A percentile compares a stretch with the other conserved stretches of the same genome.
Evolutionary conservation across 106 monocot genomes (phyloP).

Genomic region (Alisma plantagoaquatica): DNA sequence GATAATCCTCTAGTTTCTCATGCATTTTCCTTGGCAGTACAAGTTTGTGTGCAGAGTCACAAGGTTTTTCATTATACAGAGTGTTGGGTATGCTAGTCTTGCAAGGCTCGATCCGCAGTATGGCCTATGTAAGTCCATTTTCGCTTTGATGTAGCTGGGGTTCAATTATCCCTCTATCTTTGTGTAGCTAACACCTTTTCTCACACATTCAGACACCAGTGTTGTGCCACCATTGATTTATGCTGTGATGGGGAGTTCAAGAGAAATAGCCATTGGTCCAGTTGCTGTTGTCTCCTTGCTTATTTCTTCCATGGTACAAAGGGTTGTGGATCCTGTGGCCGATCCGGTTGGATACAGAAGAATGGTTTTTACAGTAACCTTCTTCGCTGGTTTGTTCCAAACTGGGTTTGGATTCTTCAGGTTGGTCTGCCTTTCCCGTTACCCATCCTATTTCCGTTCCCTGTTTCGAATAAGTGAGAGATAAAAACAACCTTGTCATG

Average conservation of each 20-base stretch:
- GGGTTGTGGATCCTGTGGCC: slow-evolving; percentile 48
- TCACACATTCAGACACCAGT: slow-evolving; percentile 34
- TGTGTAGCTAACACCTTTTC: neutral
- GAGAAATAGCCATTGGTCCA: slow-evolving; percentile 80
- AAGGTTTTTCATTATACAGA: slow-evolving; percentile 28
- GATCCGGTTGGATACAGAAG: slow-evolving; percentile 35
- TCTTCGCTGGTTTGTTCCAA: slow-evolving; percentile 79
- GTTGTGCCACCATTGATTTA: slow-evolving; percentile 79
- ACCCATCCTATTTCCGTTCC: neutral
- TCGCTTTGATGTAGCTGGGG: neutral
- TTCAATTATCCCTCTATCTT: neutral
- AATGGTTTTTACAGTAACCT: slow-evolving; percentile 66
- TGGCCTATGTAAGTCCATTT: slow-evolving; percentile 80
- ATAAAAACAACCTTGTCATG: neutral
- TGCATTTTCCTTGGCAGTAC: neutral
- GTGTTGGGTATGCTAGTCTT: slow-evolving; percentile 83
- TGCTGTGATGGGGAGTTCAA: slow-evolving; percentile 86
- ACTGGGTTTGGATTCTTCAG: slow-evolving; percentile 67
- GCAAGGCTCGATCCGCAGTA: slow-evolving; percentile 86
- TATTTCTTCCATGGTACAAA: slow-evolving; percentile 48
- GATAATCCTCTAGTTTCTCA: neutral
- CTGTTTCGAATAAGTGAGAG: neutral
- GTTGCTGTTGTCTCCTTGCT: slow-evolving; percentile 74
- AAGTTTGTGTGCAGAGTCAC: neutral
- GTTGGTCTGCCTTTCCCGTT: slow-evolving; percentile 8